These are phyloP conservation scores for Talaromyces verruculosus DNA, from an alignment of 2,329 filamentous ascomycete species.

Conservation along the genomic window DNA sequence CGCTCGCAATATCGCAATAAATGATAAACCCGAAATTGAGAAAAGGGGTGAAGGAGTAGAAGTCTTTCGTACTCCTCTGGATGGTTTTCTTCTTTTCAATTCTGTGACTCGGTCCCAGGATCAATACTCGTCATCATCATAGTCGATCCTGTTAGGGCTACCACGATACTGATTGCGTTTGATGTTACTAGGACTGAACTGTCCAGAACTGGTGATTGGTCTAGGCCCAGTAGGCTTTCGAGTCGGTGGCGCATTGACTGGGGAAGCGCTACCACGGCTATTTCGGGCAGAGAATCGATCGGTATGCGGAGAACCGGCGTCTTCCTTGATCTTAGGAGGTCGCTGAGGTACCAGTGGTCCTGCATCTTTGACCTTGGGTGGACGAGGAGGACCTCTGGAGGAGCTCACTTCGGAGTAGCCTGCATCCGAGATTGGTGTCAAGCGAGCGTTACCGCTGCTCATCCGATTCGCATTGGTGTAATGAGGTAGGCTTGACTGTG, in stretches of 20 bases:
- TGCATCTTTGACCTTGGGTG: conserved; percentile 57
- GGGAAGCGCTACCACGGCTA: conserved; percentile 28
- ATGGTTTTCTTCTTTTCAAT: not conserved
- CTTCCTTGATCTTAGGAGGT: conserved; percentile 41
- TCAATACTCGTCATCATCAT: conserved; percentile 23
- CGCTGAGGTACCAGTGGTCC: conserved; percentile 59
- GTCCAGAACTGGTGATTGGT: conserved; percentile 34
- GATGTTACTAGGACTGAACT: conserved; percentile 27
- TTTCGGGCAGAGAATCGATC: conserved; percentile 45
- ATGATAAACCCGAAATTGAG: conserved; percentile 2
- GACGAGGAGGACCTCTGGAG: conserved; percentile 47
- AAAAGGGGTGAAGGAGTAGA: not conserved
- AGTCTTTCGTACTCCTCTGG: not conserved
- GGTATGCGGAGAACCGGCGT: conserved; percentile 38
- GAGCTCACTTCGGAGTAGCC: conserved; percentile 48
- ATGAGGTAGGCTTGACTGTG: conserved; percentile 42
- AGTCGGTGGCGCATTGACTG: conserved; percentile 29
- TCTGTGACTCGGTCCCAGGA: not conserved
- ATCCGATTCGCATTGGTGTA: conserved; percentile 34
- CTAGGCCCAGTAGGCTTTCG: conserved; percentile 44
- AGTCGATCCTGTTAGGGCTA: conserved; percentile 32
- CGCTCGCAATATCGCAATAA: conserved; percentile 1
- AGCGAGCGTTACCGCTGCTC: conserved; percentile 39
- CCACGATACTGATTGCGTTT: conserved; percentile 34
- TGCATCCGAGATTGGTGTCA: conserved; percentile 50